Base-by-base conservation (phyloP, 2,329 filamentous ascomycete species). In the Hymenoscyphus fraxineus region DNA sequence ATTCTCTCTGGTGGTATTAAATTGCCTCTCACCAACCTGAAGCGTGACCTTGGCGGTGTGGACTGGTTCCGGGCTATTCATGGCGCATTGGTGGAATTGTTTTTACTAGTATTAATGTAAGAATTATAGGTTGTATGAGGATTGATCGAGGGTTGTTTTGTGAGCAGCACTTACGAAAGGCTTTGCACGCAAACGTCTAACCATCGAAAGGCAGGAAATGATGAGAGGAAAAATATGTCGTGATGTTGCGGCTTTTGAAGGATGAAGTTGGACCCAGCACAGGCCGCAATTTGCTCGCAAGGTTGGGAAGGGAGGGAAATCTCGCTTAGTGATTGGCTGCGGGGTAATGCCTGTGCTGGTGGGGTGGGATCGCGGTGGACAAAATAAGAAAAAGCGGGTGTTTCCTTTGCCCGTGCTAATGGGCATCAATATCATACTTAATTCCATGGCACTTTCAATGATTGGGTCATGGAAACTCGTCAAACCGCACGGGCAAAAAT, bases 1-100 rank as follows among this genome's bases (percentile, higher is more conserved):
- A 6, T 56, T 63, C 22, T 59, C 54, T 39, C 55, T 22, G n/a
- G 19, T 60, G 3, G 58, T 60, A 10, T 58, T 57, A 38, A 62
- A 62, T 5, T 38, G 15, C 27, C 61, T 31, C 55, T 58, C 58
- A 12, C 31, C 57, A 13, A 63, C 51, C 55, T 59, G 44, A 19
- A 65, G 61, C 5, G 31, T 59, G 59, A 54, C 39, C 31, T 56
- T 35, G 12, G 15, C 58, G 5, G 22, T 40, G 38, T 59, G 38
- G 38, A 6, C 22, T 59, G n/a, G 19, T n/a, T 31, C 27, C n/a
- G 58, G 39, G 38, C 12, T 47, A 13, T n/a, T 59, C 39, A 31
- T 59, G 19, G n/a, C 19, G 44, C 6, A 51, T 19, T 19, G n/a
- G 44, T 27, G 47, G 9, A 35, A 35, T 54, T 54, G 19, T 19